Percentiles rank a stretch among this genome's conserved stretches.
phyloP scores from a whole-genome alignment of 805 yeast genomes.

The Yarrowia sp. region DNA sequence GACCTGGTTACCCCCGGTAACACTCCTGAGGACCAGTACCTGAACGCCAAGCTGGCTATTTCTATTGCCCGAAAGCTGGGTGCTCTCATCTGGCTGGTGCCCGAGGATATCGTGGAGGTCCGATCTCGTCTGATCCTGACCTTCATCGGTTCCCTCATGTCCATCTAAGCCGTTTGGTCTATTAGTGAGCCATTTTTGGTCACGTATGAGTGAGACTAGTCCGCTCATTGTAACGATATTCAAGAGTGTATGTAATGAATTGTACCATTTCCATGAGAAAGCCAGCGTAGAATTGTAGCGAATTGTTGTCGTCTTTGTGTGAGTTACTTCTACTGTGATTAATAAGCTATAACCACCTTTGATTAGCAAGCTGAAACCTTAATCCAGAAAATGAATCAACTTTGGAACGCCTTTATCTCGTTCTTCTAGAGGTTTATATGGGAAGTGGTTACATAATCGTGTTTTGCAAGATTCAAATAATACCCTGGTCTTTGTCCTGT shows the following conservation, averaged over 20 bases:
- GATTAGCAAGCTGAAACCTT: too few species aligned
- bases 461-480: too few species aligned
- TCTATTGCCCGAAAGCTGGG: conserved; percentile 98
- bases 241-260: conserved; percentile 12
- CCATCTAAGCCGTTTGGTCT: conserved; percentile 51
- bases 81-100: conserved; percentile 98
- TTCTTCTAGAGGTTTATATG: too few species aligned
- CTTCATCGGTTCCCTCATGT: conserved; percentile 94
- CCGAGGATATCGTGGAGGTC: conserved; percentile 98
- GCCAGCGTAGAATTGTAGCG: too few species aligned
- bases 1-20: conserved; percentile 82
- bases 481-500: neutral
- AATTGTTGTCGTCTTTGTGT: too few species aligned
- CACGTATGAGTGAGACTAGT: neutral
- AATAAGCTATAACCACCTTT: too few species aligned
- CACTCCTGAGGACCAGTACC: conserved; percentile 85
- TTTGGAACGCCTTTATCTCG: too few species aligned
- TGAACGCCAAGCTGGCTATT: conserved; percentile 95
- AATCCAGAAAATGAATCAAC: too few species aligned
- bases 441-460: too few species aligned
- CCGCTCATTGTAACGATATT: conserved; percentile 21
- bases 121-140: conserved; percentile 92
- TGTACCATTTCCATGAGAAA: conserved; percentile 10
- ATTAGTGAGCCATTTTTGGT: conserved; percentile 3
- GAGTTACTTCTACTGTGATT: too few species aligned